Percentiles rank a stretch among this genome's conserved stretches.
phyloP scores from a whole-genome alignment of 352 stramenopile species.

The Thraustotheca clavata region DNA sequence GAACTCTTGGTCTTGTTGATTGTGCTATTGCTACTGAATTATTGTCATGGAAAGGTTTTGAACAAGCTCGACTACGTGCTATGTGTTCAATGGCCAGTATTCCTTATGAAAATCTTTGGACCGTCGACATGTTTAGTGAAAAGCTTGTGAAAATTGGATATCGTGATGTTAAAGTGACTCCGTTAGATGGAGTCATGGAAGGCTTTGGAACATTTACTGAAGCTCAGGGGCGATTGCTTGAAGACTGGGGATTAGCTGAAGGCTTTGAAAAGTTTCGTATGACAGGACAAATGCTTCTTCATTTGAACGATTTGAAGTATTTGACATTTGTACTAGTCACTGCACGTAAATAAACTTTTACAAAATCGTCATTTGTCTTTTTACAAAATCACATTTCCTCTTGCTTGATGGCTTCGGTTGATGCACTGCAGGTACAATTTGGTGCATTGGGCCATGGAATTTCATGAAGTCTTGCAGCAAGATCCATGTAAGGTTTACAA shows the following conservation, averaged over 20 bases:
- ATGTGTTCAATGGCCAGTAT: conserved; percentile 18
- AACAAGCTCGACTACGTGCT: conserved; percentile 7
- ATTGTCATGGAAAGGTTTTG: conserved; percentile 7
- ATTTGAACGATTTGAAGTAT: neutral
- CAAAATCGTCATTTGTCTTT: neutral
- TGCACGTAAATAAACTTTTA: neutral
- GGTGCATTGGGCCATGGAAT: conserved; percentile 35
- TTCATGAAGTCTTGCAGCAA: conserved; percentile 48
- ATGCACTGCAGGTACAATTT: neutral
- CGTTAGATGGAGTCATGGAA: neutral
- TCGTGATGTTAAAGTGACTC: neutral
- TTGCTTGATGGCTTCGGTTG: neutral
- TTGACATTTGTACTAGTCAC: neutral
- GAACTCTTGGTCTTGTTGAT: conserved; percentile 7
- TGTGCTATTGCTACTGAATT: conserved; percentile 8
- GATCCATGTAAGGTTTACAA: conserved; percentile 53
- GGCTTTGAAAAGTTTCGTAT: conserved; percentile 20
- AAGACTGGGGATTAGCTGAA: neutral
- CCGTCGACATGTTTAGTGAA: neutral
- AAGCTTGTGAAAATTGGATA: neutral
- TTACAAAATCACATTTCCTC: neutral
- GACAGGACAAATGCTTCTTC: neutral
- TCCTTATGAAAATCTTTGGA: conserved; percentile 19
- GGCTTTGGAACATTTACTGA: conserved; percentile 13
- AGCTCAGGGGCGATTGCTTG: neutral